Percentiles rank a stretch among this genome's conserved stretches.
Evolutionary conservation across 139 green algal species (phyloP).

Genomic region (Chlamydomonas sp.): DNA sequence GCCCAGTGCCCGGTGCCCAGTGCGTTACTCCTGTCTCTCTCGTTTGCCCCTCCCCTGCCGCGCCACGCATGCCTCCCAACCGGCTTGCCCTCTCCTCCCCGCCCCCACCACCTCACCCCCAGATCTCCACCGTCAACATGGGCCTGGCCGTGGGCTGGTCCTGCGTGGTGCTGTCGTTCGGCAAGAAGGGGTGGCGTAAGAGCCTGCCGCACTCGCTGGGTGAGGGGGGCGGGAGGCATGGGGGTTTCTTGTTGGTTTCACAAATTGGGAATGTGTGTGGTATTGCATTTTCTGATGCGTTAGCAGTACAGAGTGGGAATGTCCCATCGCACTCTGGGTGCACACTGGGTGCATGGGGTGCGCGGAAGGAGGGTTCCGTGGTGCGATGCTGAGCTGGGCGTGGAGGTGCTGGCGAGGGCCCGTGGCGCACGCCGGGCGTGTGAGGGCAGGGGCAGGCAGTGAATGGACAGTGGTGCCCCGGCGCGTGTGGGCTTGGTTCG

Average conservation of each 20-base stretch:
- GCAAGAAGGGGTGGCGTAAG: conserved; percentile 91
- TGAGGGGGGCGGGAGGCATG: conserved; percentile 42
- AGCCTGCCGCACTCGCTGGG: conserved; percentile 88
- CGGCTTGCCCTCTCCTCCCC: background rate
- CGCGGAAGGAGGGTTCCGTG: too few relatives aligned
- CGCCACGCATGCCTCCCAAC: background rate
- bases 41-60: background rate
- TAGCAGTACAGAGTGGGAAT: background rate
- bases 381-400: too few relatives aligned
- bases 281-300: background rate
- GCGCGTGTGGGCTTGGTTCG: too few relatives aligned
- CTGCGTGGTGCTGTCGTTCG: conserved; percentile 90
- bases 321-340: too few relatives aligned
- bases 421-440: too few relatives aligned
- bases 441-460: too few relatives aligned
- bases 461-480: too few relatives aligned
- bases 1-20: too few relatives aligned
- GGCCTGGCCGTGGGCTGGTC: conserved; percentile 92
- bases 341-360: too few relatives aligned
- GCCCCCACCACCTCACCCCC: background rate
- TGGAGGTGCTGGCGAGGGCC: too few relatives aligned
- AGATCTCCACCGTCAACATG: conserved; percentile 87
- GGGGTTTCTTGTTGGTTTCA: background rate
- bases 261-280: background rate
- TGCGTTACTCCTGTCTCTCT: too few relatives aligned